phyloP scores from a whole-genome alignment of 257 asterid genomes.

The Linaria vulgaris region DNA sequence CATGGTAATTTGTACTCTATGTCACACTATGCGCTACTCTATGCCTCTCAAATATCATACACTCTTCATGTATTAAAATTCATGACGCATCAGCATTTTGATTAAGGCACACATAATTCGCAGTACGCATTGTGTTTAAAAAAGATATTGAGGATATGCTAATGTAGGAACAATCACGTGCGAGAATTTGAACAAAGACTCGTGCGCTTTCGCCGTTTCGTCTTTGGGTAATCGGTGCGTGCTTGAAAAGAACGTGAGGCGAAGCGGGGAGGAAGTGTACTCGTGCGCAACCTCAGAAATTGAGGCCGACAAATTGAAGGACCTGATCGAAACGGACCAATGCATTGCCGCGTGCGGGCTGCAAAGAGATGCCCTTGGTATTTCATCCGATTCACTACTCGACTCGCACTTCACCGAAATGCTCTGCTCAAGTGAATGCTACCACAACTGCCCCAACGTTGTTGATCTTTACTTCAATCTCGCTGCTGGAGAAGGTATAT shows the following conservation, averaged over 20 bases:
- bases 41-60: too few species aligned
- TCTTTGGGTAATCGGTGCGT: conserved; percentile 64
- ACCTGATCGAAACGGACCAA: conserved; percentile 57
- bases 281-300: conserved; percentile 61
- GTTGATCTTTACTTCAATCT: conserved; percentile 81
- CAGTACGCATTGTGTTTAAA: too few species aligned
- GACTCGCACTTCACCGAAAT: conserved; percentile 50
- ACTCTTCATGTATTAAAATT: too few species aligned
- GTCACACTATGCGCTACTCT: too few species aligned
- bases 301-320: conserved; percentile 46
- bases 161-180: conserved; percentile 37
- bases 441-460: conserved; percentile 56
- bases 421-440: conserved; percentile 71
- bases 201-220: conserved; percentile 65
- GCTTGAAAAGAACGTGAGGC: conserved; percentile 53
- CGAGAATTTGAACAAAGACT: conserved; percentile 42
- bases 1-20: too few species aligned
- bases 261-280: conserved; percentile 48
- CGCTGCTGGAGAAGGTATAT: conserved; percentile 75
- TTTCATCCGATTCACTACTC: conserved; percentile 72
- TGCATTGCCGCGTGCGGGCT: conserved; percentile 66
- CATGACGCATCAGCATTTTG: too few species aligned
- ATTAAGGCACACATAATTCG: too few species aligned
- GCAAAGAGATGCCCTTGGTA: conserved; percentile 63
- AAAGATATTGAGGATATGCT: too few species aligned